phyloP scores from a whole-genome alignment of 306 rosid species.

The Dalbergia oliveri region DNA sequence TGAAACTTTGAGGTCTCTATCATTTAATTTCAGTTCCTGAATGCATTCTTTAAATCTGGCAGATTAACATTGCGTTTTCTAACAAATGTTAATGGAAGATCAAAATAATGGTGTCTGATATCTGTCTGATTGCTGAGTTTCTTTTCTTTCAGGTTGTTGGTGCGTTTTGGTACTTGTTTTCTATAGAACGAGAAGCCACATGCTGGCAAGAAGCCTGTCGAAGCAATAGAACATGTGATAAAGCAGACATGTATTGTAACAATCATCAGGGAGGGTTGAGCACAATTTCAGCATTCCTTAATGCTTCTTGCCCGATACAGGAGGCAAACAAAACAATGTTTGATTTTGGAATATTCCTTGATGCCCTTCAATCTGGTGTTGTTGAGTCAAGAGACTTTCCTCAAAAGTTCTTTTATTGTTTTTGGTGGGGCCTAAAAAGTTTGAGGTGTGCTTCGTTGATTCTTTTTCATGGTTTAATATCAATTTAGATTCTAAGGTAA shows the following conservation, averaged over 20 bases:
- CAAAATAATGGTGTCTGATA: slow-evolving; percentile 31
- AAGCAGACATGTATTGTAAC: slow-evolving; percentile 60
- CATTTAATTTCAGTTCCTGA: slow-evolving; percentile 5
- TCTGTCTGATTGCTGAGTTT: slow-evolving; percentile 42
- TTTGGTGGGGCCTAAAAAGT: slow-evolving; percentile 95
- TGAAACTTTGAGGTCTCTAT: not conserved
- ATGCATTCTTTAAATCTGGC: slow-evolving; percentile 11
- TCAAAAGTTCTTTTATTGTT: slow-evolving; percentile 83
- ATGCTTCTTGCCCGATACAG: slow-evolving; percentile 72
- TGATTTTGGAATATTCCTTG: slow-evolving; percentile 89
- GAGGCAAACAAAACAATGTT: slow-evolving; percentile 48
- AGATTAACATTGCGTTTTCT: slow-evolving; percentile 6
- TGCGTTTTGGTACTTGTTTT: slow-evolving; percentile 90
- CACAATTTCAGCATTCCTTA: slow-evolving; percentile 45
- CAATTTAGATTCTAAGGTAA: not conserved
- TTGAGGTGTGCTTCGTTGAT: slow-evolving; percentile 70
- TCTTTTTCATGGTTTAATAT: slow-evolving; percentile 19
- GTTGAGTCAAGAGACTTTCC: slow-evolving; percentile 82
- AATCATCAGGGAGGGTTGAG: not conserved
- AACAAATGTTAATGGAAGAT: slow-evolving; percentile 16
- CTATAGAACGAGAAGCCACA: slow-evolving; percentile 86
- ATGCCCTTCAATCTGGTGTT: slow-evolving; percentile 90
- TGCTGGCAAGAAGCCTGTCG: slow-evolving; percentile 84
- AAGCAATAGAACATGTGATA: slow-evolving; percentile 44
- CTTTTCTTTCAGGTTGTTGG: slow-evolving; percentile 77